Percentiles rank a stretch among this genome's conserved stretches.
phyloP scores from a whole-genome alignment of 2,329 filamentous ascomycete genomes.

The Hypoxylon sp. region DNA sequence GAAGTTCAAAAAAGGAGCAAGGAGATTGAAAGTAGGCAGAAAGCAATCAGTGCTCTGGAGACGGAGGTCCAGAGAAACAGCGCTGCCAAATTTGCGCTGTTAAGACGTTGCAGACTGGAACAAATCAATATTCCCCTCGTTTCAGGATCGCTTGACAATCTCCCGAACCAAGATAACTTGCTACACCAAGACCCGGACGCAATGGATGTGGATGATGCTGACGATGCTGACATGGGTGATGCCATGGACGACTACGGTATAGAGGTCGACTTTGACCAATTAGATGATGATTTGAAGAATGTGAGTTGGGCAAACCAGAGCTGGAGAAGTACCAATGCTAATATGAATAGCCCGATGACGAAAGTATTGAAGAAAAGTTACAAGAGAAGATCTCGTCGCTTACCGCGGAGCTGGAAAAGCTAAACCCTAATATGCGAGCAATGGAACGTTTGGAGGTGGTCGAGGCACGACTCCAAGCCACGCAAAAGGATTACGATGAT shows the following conservation, averaged over 20 bases:
- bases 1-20: constrained; percentile 89
- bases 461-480: constrained; percentile 83
- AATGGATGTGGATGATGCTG: constrained; percentile 90
- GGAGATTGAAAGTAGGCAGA: constrained; percentile 81
- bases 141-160: constrained; percentile 82
- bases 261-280: constrained; percentile 84
- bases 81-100: constrained; percentile 84
- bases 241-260: constrained; percentile 92
- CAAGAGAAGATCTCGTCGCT: constrained; percentile 83
- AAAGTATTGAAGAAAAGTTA: constrained; percentile 80
- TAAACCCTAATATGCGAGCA: constrained; percentile 96
- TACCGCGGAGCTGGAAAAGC: constrained; percentile 86
- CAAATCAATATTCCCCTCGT: constrained; percentile 88
- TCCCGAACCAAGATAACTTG: constrained; percentile 89
- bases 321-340: constrained; percentile 47
- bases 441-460: constrained; percentile 92
- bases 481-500: constrained; percentile 90
- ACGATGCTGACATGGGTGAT: constrained; percentile 72
- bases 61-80: constrained; percentile 88
- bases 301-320: constrained; percentile 65
- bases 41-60: constrained; percentile 84
- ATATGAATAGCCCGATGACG: constrained; percentile 72
- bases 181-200: constrained; percentile 84
- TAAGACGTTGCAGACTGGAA: constrained; percentile 93
- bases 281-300: constrained; percentile 86